Evolutionary conservation across 225 moss, liverwort and hornwort species (phyloP).

Genomic region (Pseudisothecium myosuroides): DNA sequence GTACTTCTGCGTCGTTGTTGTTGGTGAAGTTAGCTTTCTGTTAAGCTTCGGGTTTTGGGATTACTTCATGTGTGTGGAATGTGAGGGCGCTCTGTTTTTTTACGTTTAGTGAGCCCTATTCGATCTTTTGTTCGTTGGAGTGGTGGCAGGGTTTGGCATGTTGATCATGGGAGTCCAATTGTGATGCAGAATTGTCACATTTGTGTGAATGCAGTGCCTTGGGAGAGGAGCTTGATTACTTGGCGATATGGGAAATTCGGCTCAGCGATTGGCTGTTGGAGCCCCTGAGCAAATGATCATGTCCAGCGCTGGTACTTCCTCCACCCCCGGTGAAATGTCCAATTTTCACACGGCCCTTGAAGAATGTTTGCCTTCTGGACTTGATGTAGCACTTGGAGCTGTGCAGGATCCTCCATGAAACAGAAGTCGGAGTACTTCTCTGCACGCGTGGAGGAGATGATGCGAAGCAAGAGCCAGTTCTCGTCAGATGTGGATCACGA

Average conservation of each 20-base stretch:
- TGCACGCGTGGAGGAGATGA: background rate
- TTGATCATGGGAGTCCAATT: accelerated
- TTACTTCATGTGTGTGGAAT: too few species aligned
- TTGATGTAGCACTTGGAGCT: accelerated
- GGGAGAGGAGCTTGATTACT: background rate
- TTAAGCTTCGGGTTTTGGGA: background rate
- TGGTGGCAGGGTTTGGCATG: too few species aligned
- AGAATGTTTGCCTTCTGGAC: background rate
- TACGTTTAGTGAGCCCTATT: accelerated
- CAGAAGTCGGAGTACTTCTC: background rate
- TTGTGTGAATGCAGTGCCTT: background rate
- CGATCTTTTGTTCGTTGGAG: background rate
- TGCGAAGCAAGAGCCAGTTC: background rate
- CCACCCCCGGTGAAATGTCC: accelerated
- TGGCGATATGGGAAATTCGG: background rate
- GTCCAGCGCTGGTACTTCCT: accelerated
- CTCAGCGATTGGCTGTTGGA: accelerated
- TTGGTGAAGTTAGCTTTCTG: background rate
- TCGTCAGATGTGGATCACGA: background rate
- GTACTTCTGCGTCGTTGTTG: background rate
- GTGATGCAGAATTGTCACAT: accelerated
- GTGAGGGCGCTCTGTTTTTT: accelerated
- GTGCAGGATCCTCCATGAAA: background rate
- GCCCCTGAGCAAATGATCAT: background rate
- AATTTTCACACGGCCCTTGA: background rate